A percentile compares a stretch with the other conserved stretches of the same genome.
Evolutionary conservation across 768 basidiomycete genomes (phyloP).

Genomic region (Lactifluus rugatus): DNA sequence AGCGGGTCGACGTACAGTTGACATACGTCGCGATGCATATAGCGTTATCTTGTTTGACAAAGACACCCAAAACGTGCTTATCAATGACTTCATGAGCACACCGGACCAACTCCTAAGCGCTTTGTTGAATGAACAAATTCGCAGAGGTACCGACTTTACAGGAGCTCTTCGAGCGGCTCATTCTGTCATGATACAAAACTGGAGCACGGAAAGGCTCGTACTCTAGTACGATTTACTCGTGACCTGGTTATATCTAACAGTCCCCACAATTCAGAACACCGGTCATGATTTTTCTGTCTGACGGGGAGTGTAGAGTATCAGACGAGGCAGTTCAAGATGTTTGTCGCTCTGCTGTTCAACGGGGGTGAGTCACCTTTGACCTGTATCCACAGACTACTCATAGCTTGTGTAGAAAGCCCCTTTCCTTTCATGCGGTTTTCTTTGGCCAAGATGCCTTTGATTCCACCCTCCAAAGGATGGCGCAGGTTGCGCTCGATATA

Average conservation of each 20-base stretch:
- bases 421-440: constrained; percentile 51
- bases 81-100: constrained; percentile 39
- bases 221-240: neutral
- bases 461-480: constrained; percentile 37
- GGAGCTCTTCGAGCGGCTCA: constrained; percentile 32
- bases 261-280: constrained; percentile 28
- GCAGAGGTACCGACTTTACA: constrained; percentile 36
- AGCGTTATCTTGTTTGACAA: constrained; percentile 42
- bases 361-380: constrained; percentile 30
- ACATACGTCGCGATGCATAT: constrained; percentile 41
- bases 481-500: constrained; percentile 38
- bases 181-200: constrained; percentile 33
- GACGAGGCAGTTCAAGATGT: constrained; percentile 34
- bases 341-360: constrained; percentile 33
- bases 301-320: constrained; percentile 36
- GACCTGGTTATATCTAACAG: neutral
- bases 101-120: constrained; percentile 36
- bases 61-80: constrained; percentile 21
- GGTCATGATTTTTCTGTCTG: constrained; percentile 48
- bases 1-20: constrained; percentile 20
- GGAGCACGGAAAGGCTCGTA: constrained; percentile 41
- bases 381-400: neutral
- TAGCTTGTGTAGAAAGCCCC: constrained; percentile 33
- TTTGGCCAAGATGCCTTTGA: constrained; percentile 34
- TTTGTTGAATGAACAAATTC: constrained; percentile 27